Evolutionary conservation across 495 filamentous ascomycete genomes (phyloP).

Genomic region (Amniculicola lignicola): DNA sequence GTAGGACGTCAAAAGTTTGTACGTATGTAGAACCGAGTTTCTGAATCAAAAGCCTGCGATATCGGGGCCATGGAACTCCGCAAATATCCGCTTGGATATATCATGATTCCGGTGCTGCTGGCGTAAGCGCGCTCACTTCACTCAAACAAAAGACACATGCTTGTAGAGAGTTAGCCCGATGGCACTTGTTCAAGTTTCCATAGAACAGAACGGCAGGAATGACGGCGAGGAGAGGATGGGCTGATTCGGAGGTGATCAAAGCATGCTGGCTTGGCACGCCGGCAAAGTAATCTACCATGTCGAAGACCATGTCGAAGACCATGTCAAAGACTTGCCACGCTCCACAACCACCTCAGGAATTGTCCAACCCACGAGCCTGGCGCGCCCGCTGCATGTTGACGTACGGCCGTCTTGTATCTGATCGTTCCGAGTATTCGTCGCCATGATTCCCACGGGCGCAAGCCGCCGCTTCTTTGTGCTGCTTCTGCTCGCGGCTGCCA

Average conservation of each 20-base stretch:
- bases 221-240: no score
- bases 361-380: not conserved
- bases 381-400: not conserved
- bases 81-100: constrained; percentile 15
- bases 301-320: no score
- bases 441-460: constrained; percentile 25
- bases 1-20: not conserved
- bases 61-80: constrained; percentile 13
- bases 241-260: no score
- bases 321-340: no score
- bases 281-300: no score
- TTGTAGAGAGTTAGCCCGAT: no score
- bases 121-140: not conserved
- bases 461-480: constrained; percentile 34
- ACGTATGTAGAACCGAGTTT: not conserved
- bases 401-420: not conserved
- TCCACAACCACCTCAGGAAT: no score
- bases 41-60: not conserved
- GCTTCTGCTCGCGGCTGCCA: constrained; percentile 26
- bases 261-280: no score
- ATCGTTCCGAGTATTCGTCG: no score
- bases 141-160: no score
- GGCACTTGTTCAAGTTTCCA: no score
- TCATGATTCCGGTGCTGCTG: constrained; percentile 2
- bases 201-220: no score